A percentile compares a stretch with the other conserved stretches of the same genome.
Conservation (phyloP, 768 basidiomycete species). For the Obba rivulosa region DNA sequence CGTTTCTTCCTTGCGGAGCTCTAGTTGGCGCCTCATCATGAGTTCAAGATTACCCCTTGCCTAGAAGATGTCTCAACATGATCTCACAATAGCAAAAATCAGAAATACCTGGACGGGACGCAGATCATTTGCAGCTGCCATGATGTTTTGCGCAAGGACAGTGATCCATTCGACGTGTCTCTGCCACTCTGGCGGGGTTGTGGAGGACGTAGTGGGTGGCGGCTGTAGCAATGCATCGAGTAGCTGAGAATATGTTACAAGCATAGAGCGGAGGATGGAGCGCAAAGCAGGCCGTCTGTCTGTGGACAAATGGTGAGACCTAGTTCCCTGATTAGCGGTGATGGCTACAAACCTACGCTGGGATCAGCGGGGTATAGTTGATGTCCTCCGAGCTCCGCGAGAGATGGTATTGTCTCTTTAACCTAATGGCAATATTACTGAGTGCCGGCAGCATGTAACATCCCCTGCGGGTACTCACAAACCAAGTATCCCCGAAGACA, state of each 20-base stretch:
- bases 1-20: conserved; percentile 70
- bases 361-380: conserved; percentile 79
- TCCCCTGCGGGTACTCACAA: conserved; percentile 45
- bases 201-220: conserved; percentile 51
- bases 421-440: conserved; percentile 39
- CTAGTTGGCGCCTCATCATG: conserved; percentile 78
- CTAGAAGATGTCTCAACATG: conserved; percentile 28
- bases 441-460: background rate
- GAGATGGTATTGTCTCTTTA: conserved; percentile 75
- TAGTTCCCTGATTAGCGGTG: no score
- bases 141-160: conserved; percentile 77
- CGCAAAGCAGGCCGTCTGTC: conserved; percentile 75
- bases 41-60: conserved; percentile 76
- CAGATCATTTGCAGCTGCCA: conserved; percentile 86
- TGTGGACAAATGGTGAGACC: conserved; percentile 21
- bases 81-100: background rate
- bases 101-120: conserved; percentile 73
- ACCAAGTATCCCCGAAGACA: conserved; percentile 87
- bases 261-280: conserved; percentile 67
- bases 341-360: conserved; percentile 45
- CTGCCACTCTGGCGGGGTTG: conserved; percentile 61
- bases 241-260: conserved; percentile 74
- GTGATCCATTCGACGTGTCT: conserved; percentile 77
- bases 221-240: conserved; percentile 60
- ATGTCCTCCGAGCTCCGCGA: conserved; percentile 75